phyloP scores from a whole-genome alignment of 2,329 filamentous ascomycete species.

The Penicillium rolfsii region DNA sequence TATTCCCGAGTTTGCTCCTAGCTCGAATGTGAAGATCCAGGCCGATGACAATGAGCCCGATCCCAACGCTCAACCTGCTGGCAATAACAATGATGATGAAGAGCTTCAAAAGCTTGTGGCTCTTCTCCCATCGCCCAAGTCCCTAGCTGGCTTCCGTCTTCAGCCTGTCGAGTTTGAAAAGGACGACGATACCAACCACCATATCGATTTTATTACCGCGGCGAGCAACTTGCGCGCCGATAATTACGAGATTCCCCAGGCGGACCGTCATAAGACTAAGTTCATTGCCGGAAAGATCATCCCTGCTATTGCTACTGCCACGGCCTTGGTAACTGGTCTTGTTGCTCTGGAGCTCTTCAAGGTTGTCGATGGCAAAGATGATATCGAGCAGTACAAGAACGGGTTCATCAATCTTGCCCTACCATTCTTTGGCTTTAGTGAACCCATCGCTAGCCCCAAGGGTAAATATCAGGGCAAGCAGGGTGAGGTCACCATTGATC shows the following conservation, averaged over 20 bases:
- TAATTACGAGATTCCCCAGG: slow-evolving; percentile 95
- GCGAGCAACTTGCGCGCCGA: slow-evolving; percentile 94
- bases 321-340: slow-evolving; percentile 89
- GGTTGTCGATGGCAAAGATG: slow-evolving; percentile 92
- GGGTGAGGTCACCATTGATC: slow-evolving; percentile 81
- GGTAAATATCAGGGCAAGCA: slow-evolving; percentile 80
- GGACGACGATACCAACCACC: slow-evolving; percentile 95
- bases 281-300: slow-evolving; percentile 99
- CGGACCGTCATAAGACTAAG: slow-evolving; percentile 97
- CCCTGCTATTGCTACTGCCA: slow-evolving; percentile 96
- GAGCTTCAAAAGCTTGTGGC: slow-evolving; percentile 73
- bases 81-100: slow-evolving; percentile 69
- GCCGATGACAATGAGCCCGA: slow-evolving; percentile 94
- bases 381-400: slow-evolving; percentile 99
- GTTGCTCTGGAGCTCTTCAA: slow-evolving; percentile 95
- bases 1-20: slow-evolving; percentile 90
- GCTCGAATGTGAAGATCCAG: slow-evolving; percentile 92
- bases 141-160: slow-evolving; percentile 84
- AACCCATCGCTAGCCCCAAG: slow-evolving; percentile 93
- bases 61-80: slow-evolving; percentile 69
- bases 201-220: slow-evolving; percentile 98
- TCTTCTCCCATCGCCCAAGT: slow-evolving; percentile 75
- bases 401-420: slow-evolving; percentile 95
- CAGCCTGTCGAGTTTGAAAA: slow-evolving; percentile 96
- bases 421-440: slow-evolving; percentile 97